Evolutionary conservation across 164 flowering plant genomes (phyloP).

Genomic region (Santalum album): DNA sequence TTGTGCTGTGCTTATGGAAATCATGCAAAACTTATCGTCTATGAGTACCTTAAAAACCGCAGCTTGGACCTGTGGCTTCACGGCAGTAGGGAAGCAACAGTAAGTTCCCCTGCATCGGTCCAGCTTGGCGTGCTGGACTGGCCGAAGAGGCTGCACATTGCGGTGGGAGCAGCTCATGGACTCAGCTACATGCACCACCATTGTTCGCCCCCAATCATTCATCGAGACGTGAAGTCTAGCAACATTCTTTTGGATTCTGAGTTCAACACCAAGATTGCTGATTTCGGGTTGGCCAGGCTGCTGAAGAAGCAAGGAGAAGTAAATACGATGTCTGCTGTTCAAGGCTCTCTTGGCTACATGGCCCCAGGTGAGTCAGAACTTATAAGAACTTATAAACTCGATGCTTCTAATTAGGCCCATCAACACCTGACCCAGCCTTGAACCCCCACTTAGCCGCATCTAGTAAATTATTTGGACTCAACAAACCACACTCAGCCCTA

Average conservation of each 20-base stretch:
- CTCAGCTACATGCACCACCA: constrained; percentile 69
- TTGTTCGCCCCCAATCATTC: constrained; percentile 52
- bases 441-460: no score
- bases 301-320: constrained; percentile 27
- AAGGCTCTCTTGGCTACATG: constrained; percentile 70
- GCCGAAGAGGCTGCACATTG: constrained; percentile 56
- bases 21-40: constrained; percentile 50
- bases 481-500: no score
- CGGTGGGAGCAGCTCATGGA: constrained; percentile 66
- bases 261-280: constrained; percentile 63
- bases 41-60: constrained; percentile 53
- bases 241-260: constrained; percentile 57
- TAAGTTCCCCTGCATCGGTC: no score
- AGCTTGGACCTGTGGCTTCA: constrained; percentile 62
- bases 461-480: no score
- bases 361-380: constrained; percentile 50
- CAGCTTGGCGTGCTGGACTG: constrained; percentile 32
- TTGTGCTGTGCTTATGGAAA: constrained; percentile 50
- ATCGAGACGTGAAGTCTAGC: constrained; percentile 71
- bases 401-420: no score
- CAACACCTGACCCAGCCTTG: no score
- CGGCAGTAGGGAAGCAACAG: no score
- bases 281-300: constrained; percentile 67
- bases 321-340: constrained; percentile 37
- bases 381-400: neutral